Evolutionary conservation across 768 basidiomycete genomes (phyloP).

Genomic region (Phaffia tasmanica): DNA sequence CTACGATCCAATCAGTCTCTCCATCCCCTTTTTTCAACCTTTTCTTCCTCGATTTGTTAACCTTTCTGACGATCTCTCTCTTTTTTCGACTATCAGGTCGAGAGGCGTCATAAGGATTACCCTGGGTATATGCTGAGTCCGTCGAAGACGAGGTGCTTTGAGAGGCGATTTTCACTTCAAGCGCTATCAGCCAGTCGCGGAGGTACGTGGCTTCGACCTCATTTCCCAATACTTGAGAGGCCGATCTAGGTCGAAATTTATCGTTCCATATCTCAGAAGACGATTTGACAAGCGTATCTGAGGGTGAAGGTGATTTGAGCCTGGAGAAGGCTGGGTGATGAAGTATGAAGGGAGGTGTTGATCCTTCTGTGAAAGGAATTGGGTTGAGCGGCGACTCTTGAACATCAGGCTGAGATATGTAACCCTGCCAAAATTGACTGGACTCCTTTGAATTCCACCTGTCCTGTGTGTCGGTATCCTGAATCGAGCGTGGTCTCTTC

Average conservation of each 20-base stretch:
- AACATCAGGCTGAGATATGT: background rate
- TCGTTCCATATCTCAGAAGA: conserved; percentile 35
- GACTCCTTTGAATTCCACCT: background rate
- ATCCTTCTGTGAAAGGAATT: background rate
- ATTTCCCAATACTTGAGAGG: conserved; percentile 35
- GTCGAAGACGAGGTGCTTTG: background rate
- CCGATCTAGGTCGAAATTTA: conserved; percentile 31
- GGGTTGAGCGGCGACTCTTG: background rate
- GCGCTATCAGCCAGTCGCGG: conserved; percentile 34
- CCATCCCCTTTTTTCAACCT: background rate
- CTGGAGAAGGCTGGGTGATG: conserved; percentile 19
- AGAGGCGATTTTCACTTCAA: conserved; percentile 30
- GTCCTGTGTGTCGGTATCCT: background rate
- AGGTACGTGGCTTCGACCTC: conserved; percentile 35
- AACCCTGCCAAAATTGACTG: background rate
- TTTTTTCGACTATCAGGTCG: conserved; percentile 9
- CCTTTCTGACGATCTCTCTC: conserved; percentile 32
- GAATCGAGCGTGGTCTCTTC: too few relatives aligned
- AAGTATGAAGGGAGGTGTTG: background rate
- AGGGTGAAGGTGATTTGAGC: background rate
- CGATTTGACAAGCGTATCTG: conserved; percentile 7
- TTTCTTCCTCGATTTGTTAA: conserved; percentile 27
- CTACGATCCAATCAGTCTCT: conserved; percentile 37
- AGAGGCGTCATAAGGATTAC: background rate
- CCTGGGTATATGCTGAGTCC: background rate